Evolutionary conservation across 306 rosid genomes (phyloP), one percentile per base, ranked within the genome.

Genomic region (Castanospermum australe): DNA sequence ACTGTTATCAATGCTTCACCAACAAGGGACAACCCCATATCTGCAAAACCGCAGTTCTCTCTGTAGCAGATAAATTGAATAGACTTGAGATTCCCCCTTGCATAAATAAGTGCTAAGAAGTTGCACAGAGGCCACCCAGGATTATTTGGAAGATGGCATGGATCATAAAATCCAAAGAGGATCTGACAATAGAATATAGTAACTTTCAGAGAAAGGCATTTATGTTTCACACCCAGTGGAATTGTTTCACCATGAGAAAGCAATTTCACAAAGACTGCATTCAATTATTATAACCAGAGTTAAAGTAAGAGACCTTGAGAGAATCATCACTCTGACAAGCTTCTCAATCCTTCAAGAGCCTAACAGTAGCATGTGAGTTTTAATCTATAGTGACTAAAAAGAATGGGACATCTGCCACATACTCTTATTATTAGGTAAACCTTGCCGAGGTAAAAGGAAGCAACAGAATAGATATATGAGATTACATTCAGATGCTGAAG

Each of bases 91-190:
- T 89, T 88, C 98, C 98, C 92, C 80, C 90, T 88, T 24, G 87
- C 84, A 80, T 81, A 83, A 74, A 87, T 87, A 72, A 95, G 90
- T 11, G 98, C 94, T 87, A 95, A 89, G 83, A 88, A 84, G 92
- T 95, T 95, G 82, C 99, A 91, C 28, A 95, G 96, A 36, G 98
- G 98, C 99, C 99, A 95, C 30, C 99, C 98, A 1, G 99, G 98
- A 87, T 85, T 91, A 57, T 85, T 87, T 67, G 90, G 94, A 76
- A 91, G 96, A 88, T 95, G 96, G 78, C 94, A 95, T 33, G 97
- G 99, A 67, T 95, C 99, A 24, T 92, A 95, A 87, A 95, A 95
- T n/a, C 98, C 99, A 68, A 95, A 95, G 17, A 95, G 86, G 45
- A 86, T 78, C 99, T 95, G 97, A 80, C 71, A 74, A 85, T 50